phyloP scores from a whole-genome alignment of 2,329 filamentous ascomycete genomes.

The Calonectria pseudoreteaudii region DNA sequence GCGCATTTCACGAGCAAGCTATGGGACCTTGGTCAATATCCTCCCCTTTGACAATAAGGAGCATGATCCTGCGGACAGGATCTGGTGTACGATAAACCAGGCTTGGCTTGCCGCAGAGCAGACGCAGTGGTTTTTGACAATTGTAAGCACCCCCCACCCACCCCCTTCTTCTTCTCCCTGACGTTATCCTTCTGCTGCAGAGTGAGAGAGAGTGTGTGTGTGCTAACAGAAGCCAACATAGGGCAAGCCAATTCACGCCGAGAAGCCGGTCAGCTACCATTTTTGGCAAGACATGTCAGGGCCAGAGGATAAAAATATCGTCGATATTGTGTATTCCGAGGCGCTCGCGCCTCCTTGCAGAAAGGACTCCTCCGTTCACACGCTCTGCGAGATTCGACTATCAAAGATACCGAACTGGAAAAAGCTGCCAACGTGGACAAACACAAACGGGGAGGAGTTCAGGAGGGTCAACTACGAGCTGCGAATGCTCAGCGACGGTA shows the following conservation, averaged over 20 bases:
- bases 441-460: slow-evolving; percentile 22
- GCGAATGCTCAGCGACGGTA: slow-evolving; percentile 39
- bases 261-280: neutral
- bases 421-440: slow-evolving; percentile 31
- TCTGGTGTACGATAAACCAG: slow-evolving; percentile 22
- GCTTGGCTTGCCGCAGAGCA: slow-evolving; percentile 39
- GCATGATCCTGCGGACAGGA: slow-evolving; percentile 36
- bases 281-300: slow-evolving; percentile 28
- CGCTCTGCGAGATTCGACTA: slow-evolving; percentile 35
- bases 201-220: neutral
- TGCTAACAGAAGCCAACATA: neutral
- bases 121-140: slow-evolving; percentile 46
- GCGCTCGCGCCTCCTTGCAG: slow-evolving; percentile 21
- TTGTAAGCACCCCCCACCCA: slow-evolving; percentile 23
- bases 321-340: slow-evolving; percentile 27
- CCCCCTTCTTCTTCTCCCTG: neutral
- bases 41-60: slow-evolving; percentile 24
- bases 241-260: slow-evolving; percentile 31
- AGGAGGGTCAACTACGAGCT: slow-evolving; percentile 35
- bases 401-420: slow-evolving; percentile 24
- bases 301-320: slow-evolving; percentile 1
- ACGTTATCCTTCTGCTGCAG: neutral
- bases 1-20: slow-evolving; percentile 45
- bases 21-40: slow-evolving; percentile 35
- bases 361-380: slow-evolving; percentile 18